Conservation (phyloP, 306 rosid genomes). For the Cajanus cajan region DNA sequence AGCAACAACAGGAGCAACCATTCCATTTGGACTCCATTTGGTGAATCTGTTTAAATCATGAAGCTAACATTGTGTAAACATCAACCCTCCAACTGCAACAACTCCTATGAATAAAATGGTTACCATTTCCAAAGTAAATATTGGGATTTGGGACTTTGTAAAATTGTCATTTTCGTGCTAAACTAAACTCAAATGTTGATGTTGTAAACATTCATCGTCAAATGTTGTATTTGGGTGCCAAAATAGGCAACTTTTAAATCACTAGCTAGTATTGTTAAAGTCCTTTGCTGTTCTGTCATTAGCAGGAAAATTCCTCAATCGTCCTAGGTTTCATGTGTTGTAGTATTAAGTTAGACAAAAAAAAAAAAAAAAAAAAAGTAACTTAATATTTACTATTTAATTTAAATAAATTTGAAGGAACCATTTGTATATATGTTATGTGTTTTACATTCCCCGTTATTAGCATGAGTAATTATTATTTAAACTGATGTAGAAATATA, state of each 20-base stretch:
- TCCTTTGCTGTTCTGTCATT: not conserved
- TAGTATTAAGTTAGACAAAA: not conserved
- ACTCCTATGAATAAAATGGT: conserved; percentile 20
- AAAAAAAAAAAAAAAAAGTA: not conserved
- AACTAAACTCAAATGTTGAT: conserved; percentile 14
- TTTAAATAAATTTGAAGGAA: not conserved
- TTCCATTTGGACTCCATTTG: conserved; percentile 91
- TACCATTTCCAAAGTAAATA: not conserved
- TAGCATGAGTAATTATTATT: too few relatives aligned
- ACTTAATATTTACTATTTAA: not conserved
- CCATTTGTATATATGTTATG: not conserved
- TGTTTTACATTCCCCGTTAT: not conserved
- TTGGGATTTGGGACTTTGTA: conserved; percentile 3
- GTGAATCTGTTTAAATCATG: conserved; percentile 42
- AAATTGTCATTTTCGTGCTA: not conserved
- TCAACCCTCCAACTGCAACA: not conserved
- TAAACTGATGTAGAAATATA: too few relatives aligned
- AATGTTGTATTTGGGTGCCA: not conserved
- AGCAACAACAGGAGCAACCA: conserved; percentile 70
- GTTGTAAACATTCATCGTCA: not conserved
- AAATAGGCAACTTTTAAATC: not conserved
- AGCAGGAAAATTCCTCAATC: not conserved
- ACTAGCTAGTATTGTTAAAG: not conserved
- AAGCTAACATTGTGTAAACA: conserved; percentile 41
- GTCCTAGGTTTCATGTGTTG: conserved; percentile 10